phyloP scores from a whole-genome alignment of 192 early-diverging fungal species.

The Geranomyces michiganensis region DNA sequence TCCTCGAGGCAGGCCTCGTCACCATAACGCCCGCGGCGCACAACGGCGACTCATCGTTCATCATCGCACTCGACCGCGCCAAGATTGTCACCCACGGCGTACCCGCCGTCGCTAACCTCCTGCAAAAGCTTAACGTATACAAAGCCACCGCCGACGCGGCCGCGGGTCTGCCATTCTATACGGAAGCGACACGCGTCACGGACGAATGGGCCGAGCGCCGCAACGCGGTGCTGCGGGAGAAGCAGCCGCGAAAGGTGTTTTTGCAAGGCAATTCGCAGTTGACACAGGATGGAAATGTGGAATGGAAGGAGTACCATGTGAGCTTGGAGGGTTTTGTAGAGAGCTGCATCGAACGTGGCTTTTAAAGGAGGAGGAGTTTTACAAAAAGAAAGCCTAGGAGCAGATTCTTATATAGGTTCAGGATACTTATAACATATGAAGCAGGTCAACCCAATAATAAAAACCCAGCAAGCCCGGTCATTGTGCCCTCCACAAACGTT shows the following conservation, averaged over 20 bases:
- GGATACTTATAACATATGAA: too few species aligned
- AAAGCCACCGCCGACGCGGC: conserved; percentile 60
- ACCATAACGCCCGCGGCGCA: conserved; percentile 26
- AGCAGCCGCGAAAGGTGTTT: conserved; percentile 59
- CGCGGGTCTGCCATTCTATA: conserved; percentile 50
- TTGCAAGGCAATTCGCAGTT: conserved; percentile 58
- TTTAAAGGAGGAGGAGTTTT: neutral
- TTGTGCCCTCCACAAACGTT: too few species aligned
- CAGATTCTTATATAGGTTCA: too few species aligned
- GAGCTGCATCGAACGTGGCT: conserved; percentile 54
- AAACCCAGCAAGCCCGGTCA: too few species aligned
- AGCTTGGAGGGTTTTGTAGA: conserved; percentile 60
- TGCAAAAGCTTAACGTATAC: conserved; percentile 62
- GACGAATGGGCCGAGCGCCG: conserved; percentile 50
- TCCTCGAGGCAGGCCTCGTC: conserved; percentile 52
- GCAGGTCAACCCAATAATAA: too few species aligned
- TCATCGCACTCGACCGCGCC: conserved; percentile 54
- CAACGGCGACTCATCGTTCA: conserved; percentile 39
- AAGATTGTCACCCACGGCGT: conserved; percentile 55
- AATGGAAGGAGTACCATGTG: conserved; percentile 57
- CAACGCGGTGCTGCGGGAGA: conserved; percentile 55
- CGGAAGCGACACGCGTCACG: conserved; percentile 53
- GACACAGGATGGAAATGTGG: conserved; percentile 40
- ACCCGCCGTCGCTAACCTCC: conserved; percentile 56
- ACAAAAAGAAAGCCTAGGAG: too few species aligned